Conservation (phyloP, 2,329 filamentous ascomycete species). For the Thielaviopsis populi region DNA sequence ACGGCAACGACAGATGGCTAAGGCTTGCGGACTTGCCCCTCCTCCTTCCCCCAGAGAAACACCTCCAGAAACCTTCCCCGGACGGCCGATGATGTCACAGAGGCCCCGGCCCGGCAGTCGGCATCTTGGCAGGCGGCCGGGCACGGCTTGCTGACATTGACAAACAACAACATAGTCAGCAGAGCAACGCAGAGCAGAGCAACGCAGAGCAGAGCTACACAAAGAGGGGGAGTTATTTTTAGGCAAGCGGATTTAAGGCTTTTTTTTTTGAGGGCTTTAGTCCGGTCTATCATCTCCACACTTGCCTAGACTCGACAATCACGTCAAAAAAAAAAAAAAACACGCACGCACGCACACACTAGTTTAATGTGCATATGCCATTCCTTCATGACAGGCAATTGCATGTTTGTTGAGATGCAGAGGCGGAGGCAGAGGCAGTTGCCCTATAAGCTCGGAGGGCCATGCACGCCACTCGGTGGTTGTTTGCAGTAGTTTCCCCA, state of each 20-base stretch:
- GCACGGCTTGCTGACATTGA: background rate
- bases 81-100: background rate
- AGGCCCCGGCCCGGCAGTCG: background rate
- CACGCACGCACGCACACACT: background rate
- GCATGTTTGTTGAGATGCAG: background rate
- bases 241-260: background rate
- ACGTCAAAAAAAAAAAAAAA: too few relatives aligned
- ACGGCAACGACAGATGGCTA: background rate
- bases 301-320: slow-evolving; percentile 2
- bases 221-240: slow-evolving; percentile 5
- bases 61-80: too few relatives aligned
- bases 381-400: too few relatives aligned
- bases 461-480: too few relatives aligned
- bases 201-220: background rate
- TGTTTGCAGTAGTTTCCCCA: background rate
- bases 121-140: background rate
- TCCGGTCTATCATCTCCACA: background rate
- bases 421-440: background rate
- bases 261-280: slow-evolving; percentile 3
- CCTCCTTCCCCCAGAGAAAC: background rate
- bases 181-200: background rate
- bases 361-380: background rate
- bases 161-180: background rate
- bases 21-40: too few relatives aligned
- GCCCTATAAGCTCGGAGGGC: background rate